phyloP scores from a whole-genome alignment of 352 stramenopile genomes.

The Pythium periplocum region DNA sequence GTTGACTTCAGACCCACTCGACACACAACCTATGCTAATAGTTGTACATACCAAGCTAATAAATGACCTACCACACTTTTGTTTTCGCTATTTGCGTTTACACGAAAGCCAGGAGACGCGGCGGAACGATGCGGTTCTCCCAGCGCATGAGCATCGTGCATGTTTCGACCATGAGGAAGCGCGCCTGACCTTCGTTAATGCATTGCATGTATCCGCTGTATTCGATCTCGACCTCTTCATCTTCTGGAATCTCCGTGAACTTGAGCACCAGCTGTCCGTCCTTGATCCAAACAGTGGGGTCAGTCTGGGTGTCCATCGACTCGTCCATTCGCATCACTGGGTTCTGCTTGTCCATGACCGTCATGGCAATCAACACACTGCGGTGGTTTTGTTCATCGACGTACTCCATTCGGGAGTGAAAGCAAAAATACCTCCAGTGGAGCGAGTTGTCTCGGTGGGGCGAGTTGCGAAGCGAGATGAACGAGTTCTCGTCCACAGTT shows the following conservation, averaged over 20 bases:
- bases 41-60: conserved; percentile 6
- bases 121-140: conserved; percentile 50
- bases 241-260: conserved; percentile 17
- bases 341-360: conserved; percentile 15
- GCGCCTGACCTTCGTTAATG: conserved; percentile 38
- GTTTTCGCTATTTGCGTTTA: conserved; percentile 1
- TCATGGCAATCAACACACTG: background rate
- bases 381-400: conserved; percentile 6
- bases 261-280: conserved; percentile 16
- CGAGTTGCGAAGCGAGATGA: conserved; percentile 16
- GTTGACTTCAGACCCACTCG: too few relatives aligned
- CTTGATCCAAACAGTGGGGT: conserved; percentile 20
- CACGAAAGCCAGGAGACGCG: conserved; percentile 25
- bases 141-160: conserved; percentile 50
- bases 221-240: conserved; percentile 20
- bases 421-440: conserved; percentile 16
- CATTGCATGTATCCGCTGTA: conserved; percentile 21
- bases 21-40: conserved; percentile 8
- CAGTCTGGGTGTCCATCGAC: background rate
- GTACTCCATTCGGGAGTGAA: conserved; percentile 14
- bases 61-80: background rate
- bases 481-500: conserved; percentile 13
- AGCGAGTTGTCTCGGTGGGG: conserved; percentile 10
- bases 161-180: conserved; percentile 46
- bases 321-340: conserved; percentile 3